Evolutionary conservation across 371 early-diverging fungal species (phyloP).

Genomic region (Vairimorpha ceranae): DNA sequence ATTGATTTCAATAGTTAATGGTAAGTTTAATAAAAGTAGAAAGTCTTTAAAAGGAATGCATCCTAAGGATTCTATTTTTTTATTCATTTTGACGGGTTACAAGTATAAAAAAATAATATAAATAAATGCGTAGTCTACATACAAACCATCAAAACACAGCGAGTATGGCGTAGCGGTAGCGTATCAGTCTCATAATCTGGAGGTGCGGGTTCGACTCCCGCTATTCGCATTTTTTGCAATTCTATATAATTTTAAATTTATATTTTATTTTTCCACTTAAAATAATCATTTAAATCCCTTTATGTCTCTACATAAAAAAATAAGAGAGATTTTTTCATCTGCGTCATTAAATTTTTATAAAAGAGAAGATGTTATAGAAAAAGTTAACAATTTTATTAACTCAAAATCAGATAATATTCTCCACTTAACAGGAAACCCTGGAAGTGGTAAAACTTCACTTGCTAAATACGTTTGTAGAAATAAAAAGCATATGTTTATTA

Average conservation of each 20-base stretch:
- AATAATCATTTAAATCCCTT: background rate
- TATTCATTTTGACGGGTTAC: background rate
- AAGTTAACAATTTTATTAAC: slow-evolving; percentile 44
- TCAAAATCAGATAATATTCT: slow-evolving; percentile 18
- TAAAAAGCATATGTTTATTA: slow-evolving; percentile 30
- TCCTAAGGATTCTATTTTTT: background rate
- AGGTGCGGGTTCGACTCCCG: slow-evolving; percentile 55
- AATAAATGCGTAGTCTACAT: too few species aligned
- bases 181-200: slow-evolving; percentile 53
- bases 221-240: slow-evolving; percentile 43
- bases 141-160: too few species aligned
- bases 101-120: too few species aligned
- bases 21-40: background rate
- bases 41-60: background rate
- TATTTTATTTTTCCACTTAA: background rate
- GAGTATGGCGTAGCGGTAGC: slow-evolving; percentile 42
- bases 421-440: slow-evolving; percentile 57
- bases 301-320: slow-evolving; percentile 11
- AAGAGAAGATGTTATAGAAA: slow-evolving; percentile 37
- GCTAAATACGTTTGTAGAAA: slow-evolving; percentile 7
- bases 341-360: slow-evolving; percentile 17
- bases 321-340: slow-evolving; percentile 3
- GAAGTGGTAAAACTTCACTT: slow-evolving; percentile 54
- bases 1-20: background rate
- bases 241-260: background rate